Conservation (phyloP, 1,284 basidiomycete species). For the Singerocomus rubriflavus region DNA sequence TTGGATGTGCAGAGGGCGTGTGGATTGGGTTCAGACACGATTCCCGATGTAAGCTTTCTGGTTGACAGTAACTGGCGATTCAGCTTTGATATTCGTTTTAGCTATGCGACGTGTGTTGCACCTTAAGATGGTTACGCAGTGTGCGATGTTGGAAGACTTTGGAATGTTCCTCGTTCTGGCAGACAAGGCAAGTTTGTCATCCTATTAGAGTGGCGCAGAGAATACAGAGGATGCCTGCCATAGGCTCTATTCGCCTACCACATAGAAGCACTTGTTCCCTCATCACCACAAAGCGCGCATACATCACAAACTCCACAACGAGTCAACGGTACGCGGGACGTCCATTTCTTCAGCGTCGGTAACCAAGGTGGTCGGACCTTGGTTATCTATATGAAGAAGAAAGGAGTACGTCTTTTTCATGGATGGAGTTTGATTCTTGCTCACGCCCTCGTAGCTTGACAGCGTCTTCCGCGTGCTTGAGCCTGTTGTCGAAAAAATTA, state of each 20-base stretch:
- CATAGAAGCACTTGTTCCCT: conserved; percentile 93
- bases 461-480: conserved; percentile 94
- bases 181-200: conserved; percentile 62
- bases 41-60: conserved; percentile 60
- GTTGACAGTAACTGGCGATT: neutral
- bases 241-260: conserved; percentile 85
- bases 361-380: conserved; percentile 80
- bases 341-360: conserved; percentile 93
- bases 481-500: conserved; percentile 83
- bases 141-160: conserved; percentile 92
- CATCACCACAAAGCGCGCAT: conserved; percentile 61
- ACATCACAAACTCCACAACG: conserved; percentile 80
- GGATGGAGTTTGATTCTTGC: neutral
- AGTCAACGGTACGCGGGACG: conserved; percentile 84
- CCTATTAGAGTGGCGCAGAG: neutral
- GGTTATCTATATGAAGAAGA: conserved; percentile 95
- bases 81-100: conserved; percentile 27
- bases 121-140: conserved; percentile 87
- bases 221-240: neutral
- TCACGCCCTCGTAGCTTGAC: conserved; percentile 51
- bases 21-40: conserved; percentile 95
- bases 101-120: conserved; percentile 88
- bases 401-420: conserved; percentile 60
- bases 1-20: conserved; percentile 93
- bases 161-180: conserved; percentile 94